phyloP scores from a whole-genome alignment of 495 filamentous ascomycete genomes.

The Penicillium cataractarum region DNA sequence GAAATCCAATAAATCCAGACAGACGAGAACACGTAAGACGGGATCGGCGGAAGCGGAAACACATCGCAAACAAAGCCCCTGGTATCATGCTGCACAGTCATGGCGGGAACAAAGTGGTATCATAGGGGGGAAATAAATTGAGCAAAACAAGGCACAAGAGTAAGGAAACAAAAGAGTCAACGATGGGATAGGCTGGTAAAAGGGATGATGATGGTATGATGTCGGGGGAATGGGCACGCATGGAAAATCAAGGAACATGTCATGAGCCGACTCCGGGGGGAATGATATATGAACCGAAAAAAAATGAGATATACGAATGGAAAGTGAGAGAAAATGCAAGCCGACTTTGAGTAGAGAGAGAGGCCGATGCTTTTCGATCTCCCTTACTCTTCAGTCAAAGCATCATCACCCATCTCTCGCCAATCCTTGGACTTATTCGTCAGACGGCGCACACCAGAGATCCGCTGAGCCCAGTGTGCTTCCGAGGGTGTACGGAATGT shows the following conservation, averaged over 20 bases:
- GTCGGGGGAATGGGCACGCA: slow-evolving; percentile 10
- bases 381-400: slow-evolving; percentile 75
- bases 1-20: slow-evolving; percentile 8
- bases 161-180: neutral
- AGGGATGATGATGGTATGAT: neutral
- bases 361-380: neutral
- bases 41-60: slow-evolving; percentile 23
- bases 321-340: slow-evolving; percentile 8
- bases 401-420: slow-evolving; percentile 82
- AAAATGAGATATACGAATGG: slow-evolving; percentile 16
- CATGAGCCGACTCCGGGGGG: slow-evolving; percentile 21
- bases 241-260: slow-evolving; percentile 9
- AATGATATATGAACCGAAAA: slow-evolving; percentile 9
- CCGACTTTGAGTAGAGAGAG: neutral
- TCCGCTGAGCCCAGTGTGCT: slow-evolving; percentile 79
- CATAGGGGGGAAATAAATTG: slow-evolving; percentile 28
- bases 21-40: slow-evolving; percentile 7
- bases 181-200: neutral
- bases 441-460: slow-evolving; percentile 74
- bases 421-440: slow-evolving; percentile 82
- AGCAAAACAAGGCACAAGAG: slow-evolving; percentile 5
- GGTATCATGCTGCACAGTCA: slow-evolving; percentile 48
- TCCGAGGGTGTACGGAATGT: slow-evolving; percentile 90
- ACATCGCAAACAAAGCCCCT: slow-evolving; percentile 38
- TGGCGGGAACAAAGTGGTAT: slow-evolving; percentile 53